Conservation (phyloP, 192 early-diverging fungal genomes). For the Dissophora globulifera region DNA sequence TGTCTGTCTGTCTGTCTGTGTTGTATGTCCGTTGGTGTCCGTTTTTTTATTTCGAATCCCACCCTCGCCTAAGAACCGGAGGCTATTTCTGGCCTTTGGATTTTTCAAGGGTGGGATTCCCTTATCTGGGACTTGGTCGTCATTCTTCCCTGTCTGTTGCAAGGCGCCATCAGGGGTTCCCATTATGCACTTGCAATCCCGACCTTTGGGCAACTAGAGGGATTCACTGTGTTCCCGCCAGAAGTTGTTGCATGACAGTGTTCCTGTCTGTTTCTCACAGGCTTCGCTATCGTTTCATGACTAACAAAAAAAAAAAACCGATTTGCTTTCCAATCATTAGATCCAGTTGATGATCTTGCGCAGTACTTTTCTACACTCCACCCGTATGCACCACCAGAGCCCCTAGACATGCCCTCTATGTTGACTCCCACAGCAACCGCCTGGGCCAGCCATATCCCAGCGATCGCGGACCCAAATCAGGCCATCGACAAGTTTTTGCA, state of each 20-base stretch:
- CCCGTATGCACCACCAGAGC: constrained; percentile 49
- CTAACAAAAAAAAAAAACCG: no score
- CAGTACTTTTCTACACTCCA: constrained; percentile 54
- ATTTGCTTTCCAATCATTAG: no score
- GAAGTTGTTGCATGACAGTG: not conserved
- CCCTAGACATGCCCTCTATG: not conserved
- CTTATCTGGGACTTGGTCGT: constrained; percentile 6
- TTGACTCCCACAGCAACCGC: constrained; percentile 35
- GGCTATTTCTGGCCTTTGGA: not conserved
- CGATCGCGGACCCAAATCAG: constrained; percentile 17
- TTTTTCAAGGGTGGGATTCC: constrained; percentile 5
- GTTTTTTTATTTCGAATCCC: no score
- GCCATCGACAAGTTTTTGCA: constrained; percentile 22
- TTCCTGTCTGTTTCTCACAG: not conserved
- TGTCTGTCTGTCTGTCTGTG: no score
- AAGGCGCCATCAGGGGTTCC: not conserved
- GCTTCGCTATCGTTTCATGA: no score
- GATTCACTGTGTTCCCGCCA: not conserved
- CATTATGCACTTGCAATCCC: no score
- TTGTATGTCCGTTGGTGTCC: no score
- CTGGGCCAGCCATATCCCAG: constrained; percentile 27
- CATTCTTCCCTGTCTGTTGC: constrained; percentile 6
- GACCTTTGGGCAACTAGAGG: no score
- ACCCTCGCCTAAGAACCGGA: no score
- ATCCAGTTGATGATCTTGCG: constrained; percentile 51